These are phyloP conservation scores for Escallonia rubra DNA, from an alignment of 129 eudicot species.

Conservation along the genomic window DNA sequence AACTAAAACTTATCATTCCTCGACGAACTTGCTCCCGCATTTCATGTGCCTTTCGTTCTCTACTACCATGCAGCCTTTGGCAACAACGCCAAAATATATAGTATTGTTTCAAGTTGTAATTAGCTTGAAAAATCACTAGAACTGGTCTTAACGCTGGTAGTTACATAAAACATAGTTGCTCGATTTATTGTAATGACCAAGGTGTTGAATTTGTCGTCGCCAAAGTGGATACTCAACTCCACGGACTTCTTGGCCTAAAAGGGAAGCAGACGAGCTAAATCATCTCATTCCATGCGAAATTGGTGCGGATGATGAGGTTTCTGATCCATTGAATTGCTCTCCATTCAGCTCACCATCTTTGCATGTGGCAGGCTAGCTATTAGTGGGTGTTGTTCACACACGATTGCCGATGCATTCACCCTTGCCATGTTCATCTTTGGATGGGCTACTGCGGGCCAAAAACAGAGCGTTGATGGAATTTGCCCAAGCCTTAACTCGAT, in stretches of 20 bases:
- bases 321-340: not conserved
- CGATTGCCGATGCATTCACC: constrained; percentile 11
- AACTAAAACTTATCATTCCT: constrained; percentile 7
- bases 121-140: constrained; percentile 15
- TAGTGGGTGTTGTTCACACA: constrained; percentile 8
- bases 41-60: constrained; percentile 3
- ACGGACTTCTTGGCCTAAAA: not conserved
- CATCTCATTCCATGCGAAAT: not conserved
- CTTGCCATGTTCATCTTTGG: not conserved
- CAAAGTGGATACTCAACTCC: not conserved
- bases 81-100: not conserved
- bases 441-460: constrained; percentile 19
- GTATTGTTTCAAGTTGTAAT: no score
- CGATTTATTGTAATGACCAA: constrained; percentile 21
- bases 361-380: constrained; percentile 30
- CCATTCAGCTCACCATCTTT: constrained; percentile 22
- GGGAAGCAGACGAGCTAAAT: constrained; percentile 1
- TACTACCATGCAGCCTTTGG: constrained; percentile 2
- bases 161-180: constrained; percentile 1
- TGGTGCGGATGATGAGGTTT: not conserved
- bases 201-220: constrained; percentile 13
- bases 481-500: constrained; percentile 4
- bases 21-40: constrained; percentile 14
- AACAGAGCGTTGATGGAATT: not conserved
- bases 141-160: constrained; percentile 10